phyloP scores from a whole-genome alignment of 1,139 yeast species.

The Zygosaccharomyces pseudobailii region DNA sequence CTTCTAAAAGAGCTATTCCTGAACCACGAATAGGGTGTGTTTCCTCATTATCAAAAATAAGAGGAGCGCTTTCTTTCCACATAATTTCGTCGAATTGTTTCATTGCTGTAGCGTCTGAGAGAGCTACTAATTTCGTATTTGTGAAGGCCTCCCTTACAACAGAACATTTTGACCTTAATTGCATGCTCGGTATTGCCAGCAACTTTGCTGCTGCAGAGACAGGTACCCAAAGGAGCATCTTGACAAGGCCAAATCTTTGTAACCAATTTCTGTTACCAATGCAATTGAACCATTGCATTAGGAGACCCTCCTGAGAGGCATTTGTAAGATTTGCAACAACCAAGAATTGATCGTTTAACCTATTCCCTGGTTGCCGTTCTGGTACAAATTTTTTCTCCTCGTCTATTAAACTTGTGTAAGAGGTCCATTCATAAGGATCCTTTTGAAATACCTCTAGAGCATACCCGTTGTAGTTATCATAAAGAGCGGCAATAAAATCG shows the following conservation, averaged over 20 bases:
- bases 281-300: conserved; percentile 75
- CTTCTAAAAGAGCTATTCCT: conserved; percentile 46
- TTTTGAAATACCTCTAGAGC: conserved; percentile 35
- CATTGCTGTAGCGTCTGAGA: conserved; percentile 34
- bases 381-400: conserved; percentile 43
- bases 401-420: conserved; percentile 45
- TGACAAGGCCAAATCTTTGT: conserved; percentile 65
- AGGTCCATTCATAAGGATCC: conserved; percentile 60
- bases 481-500: conserved; percentile 38
- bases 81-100: conserved; percentile 17
- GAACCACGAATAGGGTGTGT: conserved; percentile 17
- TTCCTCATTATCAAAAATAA: conserved; percentile 21
- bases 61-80: conserved; percentile 24
- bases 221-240: conserved; percentile 62
- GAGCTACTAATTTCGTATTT: conserved; percentile 48
- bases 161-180: conserved; percentile 52
- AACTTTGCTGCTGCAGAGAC: conserved; percentile 58
- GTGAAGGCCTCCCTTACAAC: conserved; percentile 58
- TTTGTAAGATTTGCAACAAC: conserved; percentile 61
- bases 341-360: conserved; percentile 57
- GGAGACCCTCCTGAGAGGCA: conserved; percentile 56
- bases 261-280: conserved; percentile 70
- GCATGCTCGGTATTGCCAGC: conserved; percentile 45
- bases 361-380: conserved; percentile 37
- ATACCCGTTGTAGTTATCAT: conserved; percentile 9